Percentiles rank a stretch among this genome's conserved stretches.
These are phyloP conservation scores for Grammothele lineata DNA, from an alignment of 768 basidiomycete genomes.

Conservation along the genomic window DNA sequence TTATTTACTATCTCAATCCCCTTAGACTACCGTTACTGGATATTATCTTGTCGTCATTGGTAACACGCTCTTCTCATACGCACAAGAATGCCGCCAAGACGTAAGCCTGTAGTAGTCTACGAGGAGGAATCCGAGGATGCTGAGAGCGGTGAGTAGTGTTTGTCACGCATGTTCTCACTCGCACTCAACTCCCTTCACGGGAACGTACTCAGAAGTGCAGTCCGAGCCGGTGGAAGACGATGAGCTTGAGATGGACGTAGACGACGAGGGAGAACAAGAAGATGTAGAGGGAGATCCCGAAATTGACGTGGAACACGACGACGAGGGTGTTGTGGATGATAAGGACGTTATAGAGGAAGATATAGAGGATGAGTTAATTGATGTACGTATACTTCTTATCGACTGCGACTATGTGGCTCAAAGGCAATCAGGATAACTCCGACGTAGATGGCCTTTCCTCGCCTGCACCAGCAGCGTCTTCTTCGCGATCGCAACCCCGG, in stretches of 20 bases:
- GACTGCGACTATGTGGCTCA: too few species aligned
- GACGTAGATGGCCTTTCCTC: conserved; percentile 30
- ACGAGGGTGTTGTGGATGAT: conserved; percentile 28
- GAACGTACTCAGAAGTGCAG: conserved; percentile 13
- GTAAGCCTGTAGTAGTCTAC: conserved; percentile 4
- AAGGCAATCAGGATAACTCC: conserved; percentile 29
- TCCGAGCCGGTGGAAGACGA: conserved; percentile 33
- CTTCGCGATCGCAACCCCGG: conserved; percentile 29
- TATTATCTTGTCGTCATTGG: too few species aligned
- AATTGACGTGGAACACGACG: conserved; percentile 23
- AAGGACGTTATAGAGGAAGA: conserved; percentile 39
- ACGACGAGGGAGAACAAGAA: conserved; percentile 30
- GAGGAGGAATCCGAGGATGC: conserved; percentile 15
- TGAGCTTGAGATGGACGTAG: conserved; percentile 37
- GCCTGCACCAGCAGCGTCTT: conserved; percentile 1
- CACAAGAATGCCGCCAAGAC: conserved; percentile 13
- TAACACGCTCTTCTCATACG: too few species aligned
- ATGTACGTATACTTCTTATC: conserved; percentile 15
- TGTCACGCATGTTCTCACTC: not conserved
- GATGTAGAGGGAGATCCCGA: conserved; percentile 17
- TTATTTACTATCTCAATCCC: too few species aligned
- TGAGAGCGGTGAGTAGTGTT: conserved; percentile 15
- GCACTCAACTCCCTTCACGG: not conserved
- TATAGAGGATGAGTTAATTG: conserved; percentile 23
- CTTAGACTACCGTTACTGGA: too few species aligned